Evolutionary conservation across 352 stramenopile species (phyloP), one percentile per base, ranked within the genome.

Genomic region (Globisporangium cederbergense): DNA sequence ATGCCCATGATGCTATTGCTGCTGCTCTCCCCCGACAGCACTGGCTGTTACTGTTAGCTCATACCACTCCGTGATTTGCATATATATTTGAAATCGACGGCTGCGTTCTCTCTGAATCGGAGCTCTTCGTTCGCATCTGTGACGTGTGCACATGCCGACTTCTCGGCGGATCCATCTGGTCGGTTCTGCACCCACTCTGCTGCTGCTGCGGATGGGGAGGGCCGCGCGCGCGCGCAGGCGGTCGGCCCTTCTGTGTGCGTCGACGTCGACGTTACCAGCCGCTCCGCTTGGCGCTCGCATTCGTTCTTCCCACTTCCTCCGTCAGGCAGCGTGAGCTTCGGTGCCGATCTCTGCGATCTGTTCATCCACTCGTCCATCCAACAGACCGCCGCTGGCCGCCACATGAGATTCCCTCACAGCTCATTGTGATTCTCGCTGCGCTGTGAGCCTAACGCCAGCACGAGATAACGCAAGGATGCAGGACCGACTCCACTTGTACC

Each of bases 401-500:
- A 9, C 42, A 47, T 47, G 42, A 20, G 14, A 47, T 20, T 47
- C 42, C 42, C 20, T 28, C 25, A 8, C 22, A 20, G 49, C 6
- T 38, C 50, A 55, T 55, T 40, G 50, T 38, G 25, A 25, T 36
- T 22, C n/a, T 28, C 25, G 25, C 50, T 40, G 50, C 50, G 50
- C 50, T 55, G 25, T 40, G 25, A 55, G n/a, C 25, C 25, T 28
- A 28, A 36, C 28, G 3, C 11, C 18, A 46, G 28, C 28, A 28
- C 47, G n/a, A 55, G 6, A 22, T 10, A 34, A 34, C 10, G 9
- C 25, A 52, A 49, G 3, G 4, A 73, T 84, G 73, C 16, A 65
- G 16, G 74, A 85, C 42, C 65, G 67, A 18, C 61, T 84, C 57
- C 75, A 82, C 45, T 59, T 86, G 67, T 86, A 81, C 46, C 78